Conservation (phyloP, 179 eudicot species). For the Drosera spatulata region DNA sequence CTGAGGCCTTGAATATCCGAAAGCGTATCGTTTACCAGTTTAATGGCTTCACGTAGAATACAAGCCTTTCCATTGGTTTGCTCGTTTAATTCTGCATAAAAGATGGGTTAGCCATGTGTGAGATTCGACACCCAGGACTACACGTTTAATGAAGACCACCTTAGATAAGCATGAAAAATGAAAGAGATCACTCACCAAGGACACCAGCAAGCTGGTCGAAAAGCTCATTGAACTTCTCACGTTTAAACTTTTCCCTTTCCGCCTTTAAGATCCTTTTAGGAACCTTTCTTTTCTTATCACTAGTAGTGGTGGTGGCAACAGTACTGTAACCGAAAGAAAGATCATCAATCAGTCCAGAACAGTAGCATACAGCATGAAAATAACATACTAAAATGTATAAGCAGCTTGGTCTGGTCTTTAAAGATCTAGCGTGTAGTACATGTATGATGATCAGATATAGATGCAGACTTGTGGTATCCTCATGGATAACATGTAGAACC, state of each 20-base stretch:
- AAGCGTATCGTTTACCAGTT: slow-evolving; percentile 47
- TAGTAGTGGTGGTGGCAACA: slow-evolving; percentile 10
- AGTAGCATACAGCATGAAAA: too few relatives aligned
- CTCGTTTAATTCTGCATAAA: slow-evolving; percentile 42
- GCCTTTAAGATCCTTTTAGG: slow-evolving; percentile 67
- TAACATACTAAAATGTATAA: too few relatives aligned
- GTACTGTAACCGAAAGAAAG: slow-evolving; percentile 31
- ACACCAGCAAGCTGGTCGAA: slow-evolving; percentile 56
- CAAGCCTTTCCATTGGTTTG: slow-evolving; percentile 72
- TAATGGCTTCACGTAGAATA: slow-evolving; percentile 48
- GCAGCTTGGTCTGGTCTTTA: too few relatives aligned
- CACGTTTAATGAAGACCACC: not conserved
- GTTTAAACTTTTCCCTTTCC: slow-evolving; percentile 78
- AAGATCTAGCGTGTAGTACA: too few relatives aligned
- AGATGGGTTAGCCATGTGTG: not conserved
- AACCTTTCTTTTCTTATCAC: slow-evolving; percentile 38
- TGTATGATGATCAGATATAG: too few relatives aligned
- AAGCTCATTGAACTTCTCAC: slow-evolving; percentile 74
- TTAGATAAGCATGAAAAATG: not conserved
- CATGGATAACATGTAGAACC: too few relatives aligned
- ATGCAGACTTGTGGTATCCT: too few relatives aligned
- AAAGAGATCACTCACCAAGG: slow-evolving; percentile 32
- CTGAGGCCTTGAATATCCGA: slow-evolving; percentile 49
- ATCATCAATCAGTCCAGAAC: too few relatives aligned
- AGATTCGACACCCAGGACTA: not conserved